Base-by-base conservation (phyloP, 1,284 basidiomycete genomes). In the Hemileia vastatrix region DNA sequence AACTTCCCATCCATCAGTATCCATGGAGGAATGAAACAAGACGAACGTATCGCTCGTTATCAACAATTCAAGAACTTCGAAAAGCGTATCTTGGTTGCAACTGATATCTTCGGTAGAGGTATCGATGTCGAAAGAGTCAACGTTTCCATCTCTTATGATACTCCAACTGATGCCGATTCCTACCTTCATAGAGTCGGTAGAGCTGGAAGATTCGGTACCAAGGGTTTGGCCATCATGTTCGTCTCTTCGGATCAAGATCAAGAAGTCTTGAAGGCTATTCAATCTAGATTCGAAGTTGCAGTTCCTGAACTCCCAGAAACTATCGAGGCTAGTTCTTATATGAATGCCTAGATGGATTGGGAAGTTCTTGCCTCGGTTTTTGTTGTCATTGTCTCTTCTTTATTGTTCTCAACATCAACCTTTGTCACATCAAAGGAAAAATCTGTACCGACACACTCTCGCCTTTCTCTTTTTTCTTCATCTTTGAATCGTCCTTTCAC, bases 11-110 rank as follows among this genome's bases (percentile, higher is more conserved):
- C 87, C 74, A 98, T 98, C 75, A 88, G 85, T 73, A 97, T 98
- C 68, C 94, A 98, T 77, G 96, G 93, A 45, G 90, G 87, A 43
- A 80, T 98, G 43, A 81, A 84, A 47, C 94, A 98, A 77, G 90
- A 95, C 72, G 94, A 98, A 79, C 88, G 94, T 67, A 98, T 98
- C 78, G 84, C 83, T 66, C 87, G 94, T 15, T 98, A 98, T 81
- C 89, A 90, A 57, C 91, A 94, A 61, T 98, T 98, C 83, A 98
- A 98, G 80, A 89, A 90, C 13, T 98, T 98, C 70, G 95, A 98
- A 80, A 98, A 96, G 80, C 90, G 95, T 72, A 97, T 96, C 70
- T 81, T 96, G 33, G 72, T 73, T 43, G 92, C 91, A 18, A 96
- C 92, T 24, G 92, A 96, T 77, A 95, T 96, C 69, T 96, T 96